Evolutionary conservation across 768 basidiomycete genomes (phyloP).

Genomic region (Lactifluus pinguis): DNA sequence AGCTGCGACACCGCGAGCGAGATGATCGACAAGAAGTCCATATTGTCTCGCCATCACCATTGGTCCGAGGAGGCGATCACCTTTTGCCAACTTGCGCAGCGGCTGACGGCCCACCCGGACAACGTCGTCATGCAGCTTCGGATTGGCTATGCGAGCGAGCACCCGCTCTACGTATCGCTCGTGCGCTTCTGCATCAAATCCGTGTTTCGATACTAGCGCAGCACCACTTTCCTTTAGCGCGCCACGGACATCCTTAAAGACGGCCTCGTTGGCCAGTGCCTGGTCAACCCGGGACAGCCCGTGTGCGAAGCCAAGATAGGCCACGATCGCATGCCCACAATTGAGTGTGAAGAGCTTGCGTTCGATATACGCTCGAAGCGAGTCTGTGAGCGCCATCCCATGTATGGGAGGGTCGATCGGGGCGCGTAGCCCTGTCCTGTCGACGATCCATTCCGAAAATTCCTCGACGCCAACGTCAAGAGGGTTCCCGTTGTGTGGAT

Average conservation of each 20-base stretch:
- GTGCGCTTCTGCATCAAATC: constrained; percentile 22
- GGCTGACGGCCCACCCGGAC: constrained; percentile 32
- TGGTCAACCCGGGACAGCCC: constrained; percentile 26
- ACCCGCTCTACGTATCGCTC: constrained; percentile 28
- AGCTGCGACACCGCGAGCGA: constrained; percentile 30
- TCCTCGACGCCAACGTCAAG: constrained; percentile 35
- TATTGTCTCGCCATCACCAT: constrained; percentile 28
- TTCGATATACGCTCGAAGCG: constrained; percentile 31
- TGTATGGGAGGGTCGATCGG: constrained; percentile 23
- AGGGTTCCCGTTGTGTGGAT: constrained; percentile 14
- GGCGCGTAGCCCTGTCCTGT: constrained; percentile 25
- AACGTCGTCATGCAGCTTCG: constrained; percentile 30
- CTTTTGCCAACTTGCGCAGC: constrained; percentile 30
- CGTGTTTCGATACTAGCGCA: constrained; percentile 28
- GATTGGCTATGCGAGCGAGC: constrained; percentile 29
- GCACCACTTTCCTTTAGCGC: constrained; percentile 33
- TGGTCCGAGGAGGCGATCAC: constrained; percentile 32
- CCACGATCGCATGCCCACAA: constrained; percentile 32
- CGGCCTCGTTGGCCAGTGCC: constrained; percentile 26
- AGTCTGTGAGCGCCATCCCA: constrained; percentile 27
- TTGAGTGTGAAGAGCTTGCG: constrained; percentile 38
- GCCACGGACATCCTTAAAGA: constrained; percentile 24
- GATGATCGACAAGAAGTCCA: constrained; percentile 25
- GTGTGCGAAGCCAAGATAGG: constrained; percentile 31
- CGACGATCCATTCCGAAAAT: constrained; percentile 35